Conservation (phyloP, 2,329 filamentous ascomycete species). For the Tolypocladium cylindrosporum region DNA sequence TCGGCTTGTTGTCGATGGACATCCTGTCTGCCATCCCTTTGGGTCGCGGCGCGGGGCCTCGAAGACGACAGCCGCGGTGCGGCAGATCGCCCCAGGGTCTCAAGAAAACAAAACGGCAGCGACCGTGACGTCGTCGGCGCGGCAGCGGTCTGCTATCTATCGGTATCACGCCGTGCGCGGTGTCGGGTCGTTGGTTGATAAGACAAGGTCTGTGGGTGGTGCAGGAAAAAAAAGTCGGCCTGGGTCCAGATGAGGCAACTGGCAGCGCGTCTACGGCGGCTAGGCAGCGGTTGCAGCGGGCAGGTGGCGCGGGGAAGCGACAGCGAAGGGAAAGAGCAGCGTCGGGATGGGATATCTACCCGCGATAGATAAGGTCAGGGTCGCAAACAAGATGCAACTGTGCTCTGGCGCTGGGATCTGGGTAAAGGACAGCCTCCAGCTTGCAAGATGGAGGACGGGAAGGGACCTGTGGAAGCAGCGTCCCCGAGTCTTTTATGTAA, state of each 20-base stretch:
- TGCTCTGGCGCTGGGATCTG: not conserved
- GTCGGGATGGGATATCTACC: constrained; percentile 10
- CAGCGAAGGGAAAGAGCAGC: not conserved
- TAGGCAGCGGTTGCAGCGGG: constrained; percentile 1
- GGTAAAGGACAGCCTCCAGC: not conserved
- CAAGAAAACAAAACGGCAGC: constrained; percentile 20
- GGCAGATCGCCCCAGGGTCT: constrained; percentile 23
- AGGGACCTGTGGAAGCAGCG: constrained; percentile 14
- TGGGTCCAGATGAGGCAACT: constrained; percentile 5
- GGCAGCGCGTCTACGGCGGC: constrained; percentile 16
- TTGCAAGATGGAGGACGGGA: constrained; percentile 17
- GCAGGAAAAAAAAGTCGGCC: constrained; percentile 13
- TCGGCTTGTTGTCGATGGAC: constrained; percentile 44
- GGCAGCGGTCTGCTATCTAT: constrained; percentile 11
- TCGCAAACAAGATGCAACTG: not conserved
- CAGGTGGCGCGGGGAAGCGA: not conserved
- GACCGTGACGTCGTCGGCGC: constrained; percentile 22
- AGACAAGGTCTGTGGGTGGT: constrained; percentile 9
- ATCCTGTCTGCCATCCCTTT: constrained; percentile 56
- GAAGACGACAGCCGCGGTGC: constrained; percentile 24
- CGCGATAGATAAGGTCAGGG: constrained; percentile 16
- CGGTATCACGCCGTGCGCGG: not conserved
- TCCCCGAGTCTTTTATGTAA: constrained; percentile 28
- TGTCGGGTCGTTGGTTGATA: not conserved
- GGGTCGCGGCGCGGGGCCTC: constrained; percentile 23